Conservation (phyloP, 805 yeast species). For the Monosporozyma servazzii region DNA sequence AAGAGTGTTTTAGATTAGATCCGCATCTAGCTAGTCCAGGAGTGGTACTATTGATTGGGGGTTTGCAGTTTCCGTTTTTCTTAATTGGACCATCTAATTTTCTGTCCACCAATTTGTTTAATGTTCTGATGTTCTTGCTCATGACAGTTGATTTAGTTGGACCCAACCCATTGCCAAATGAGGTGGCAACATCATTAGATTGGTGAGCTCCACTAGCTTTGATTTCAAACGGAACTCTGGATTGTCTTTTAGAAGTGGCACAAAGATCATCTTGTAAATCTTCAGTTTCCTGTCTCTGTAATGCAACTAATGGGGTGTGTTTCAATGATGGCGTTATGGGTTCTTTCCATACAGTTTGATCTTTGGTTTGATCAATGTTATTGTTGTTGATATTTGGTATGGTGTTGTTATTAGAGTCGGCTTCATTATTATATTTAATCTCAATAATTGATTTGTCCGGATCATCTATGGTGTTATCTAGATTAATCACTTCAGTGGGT, state of each 20-base stretch:
- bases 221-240: constrained; percentile 26
- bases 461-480: neutral
- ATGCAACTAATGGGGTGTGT: constrained; percentile 5
- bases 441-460: neutral
- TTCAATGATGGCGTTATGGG: constrained; percentile 10
- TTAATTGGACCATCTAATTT: constrained; percentile 13
- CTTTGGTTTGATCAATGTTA: neutral
- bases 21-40: neutral
- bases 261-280: constrained; percentile 27
- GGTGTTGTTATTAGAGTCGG: neutral
- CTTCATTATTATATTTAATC: neutral
- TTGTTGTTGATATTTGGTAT: neutral
- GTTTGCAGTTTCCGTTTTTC: constrained; percentile 21
- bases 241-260: constrained; percentile 11
- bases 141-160: constrained; percentile 29
- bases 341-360: constrained; percentile 30
- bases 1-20: neutral
- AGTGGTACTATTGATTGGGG: constrained; percentile 8
- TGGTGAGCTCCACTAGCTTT: constrained; percentile 32
- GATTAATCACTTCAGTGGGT: neutral
- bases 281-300: constrained; percentile 26
- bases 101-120: constrained; percentile 26
- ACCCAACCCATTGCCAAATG: constrained; percentile 28
- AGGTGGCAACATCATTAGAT: constrained; percentile 30
- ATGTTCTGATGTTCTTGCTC: constrained; percentile 24